Evolutionary conservation across 2,329 filamentous ascomycete species (phyloP), one percentile per base, ranked within the genome.

Genomic region (Davidsoniella virescens): DNA sequence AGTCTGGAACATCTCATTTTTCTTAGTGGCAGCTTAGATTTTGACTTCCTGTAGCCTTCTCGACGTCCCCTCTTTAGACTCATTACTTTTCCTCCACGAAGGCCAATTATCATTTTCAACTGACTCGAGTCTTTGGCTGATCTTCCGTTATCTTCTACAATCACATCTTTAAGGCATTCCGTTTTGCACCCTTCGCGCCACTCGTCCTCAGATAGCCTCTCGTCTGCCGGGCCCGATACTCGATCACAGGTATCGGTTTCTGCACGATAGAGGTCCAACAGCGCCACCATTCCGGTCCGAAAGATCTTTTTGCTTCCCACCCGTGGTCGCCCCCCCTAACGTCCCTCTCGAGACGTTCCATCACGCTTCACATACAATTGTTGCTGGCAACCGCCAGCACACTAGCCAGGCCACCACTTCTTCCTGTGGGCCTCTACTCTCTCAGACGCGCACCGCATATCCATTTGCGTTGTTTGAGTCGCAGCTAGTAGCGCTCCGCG

Each of bases 391-490:
- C 76, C 77, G 84, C 87, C 84, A 90, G 83, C 84, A 76, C 75
- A 72, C 67, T 67, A 62, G 59, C 61, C 67, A 66, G 66, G 68
- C 71, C 70, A 72, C 75, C 71, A 57, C 67, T 29, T 41, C 47
- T 47, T 76, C 73, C 76, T 78, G 83, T 92, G 87, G 86, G 87
- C 85, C 86, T 92, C 87, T 92, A 87, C 86, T 92, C 84, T 88
- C 85, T 88, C 85, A 84, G 80, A 76, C 87, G 84, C 75, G 84
- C 84, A 75, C 82, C 79, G 78, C 83, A 87, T 82, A 78, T 83
- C 88, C 88, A 33, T 33, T 23, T 33, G 29, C 29, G 29, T 33
- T 86, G 85, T 90, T 87, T 93, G 86, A 79, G 86, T 76, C 80
- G 84, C 80, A 93, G 87, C 87, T 84, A 87, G 29, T 33, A 33